Percentiles rank a stretch among this genome's conserved stretches.
Evolutionary conservation across 805 yeast genomes (phyloP).

Genomic region (Pichia membranifaciens): DNA sequence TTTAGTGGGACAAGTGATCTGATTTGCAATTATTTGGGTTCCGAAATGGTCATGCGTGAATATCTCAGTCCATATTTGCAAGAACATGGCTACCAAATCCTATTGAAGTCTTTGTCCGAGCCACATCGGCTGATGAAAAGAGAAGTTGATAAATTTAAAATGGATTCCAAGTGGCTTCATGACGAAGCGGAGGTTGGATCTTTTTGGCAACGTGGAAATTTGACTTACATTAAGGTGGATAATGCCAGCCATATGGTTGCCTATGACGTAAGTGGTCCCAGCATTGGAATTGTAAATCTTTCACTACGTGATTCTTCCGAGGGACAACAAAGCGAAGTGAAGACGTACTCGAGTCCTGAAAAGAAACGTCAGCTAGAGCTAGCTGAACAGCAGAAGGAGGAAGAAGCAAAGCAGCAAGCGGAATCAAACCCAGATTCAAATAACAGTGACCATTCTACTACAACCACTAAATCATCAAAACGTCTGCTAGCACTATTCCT

Average conservation of each 20-base stretch:
- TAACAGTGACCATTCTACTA: background rate
- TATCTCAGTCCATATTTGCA: conserved; percentile 28
- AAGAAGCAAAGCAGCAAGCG: background rate
- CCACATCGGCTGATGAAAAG: background rate
- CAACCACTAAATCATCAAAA: background rate
- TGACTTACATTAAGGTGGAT: conserved; percentile 68
- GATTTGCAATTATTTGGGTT: conserved; percentile 79
- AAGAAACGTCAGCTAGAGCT: background rate
- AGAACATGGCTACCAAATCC: background rate
- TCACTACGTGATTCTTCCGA: conserved; percentile 14
- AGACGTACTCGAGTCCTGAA: conserved; percentile 3
- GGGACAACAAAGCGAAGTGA: conserved; percentile 8
- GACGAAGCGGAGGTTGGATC: conserved; percentile 35
- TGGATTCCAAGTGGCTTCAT: conserved; percentile 38
- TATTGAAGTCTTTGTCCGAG: background rate
- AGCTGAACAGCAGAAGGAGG: background rate
- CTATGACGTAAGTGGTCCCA: conserved; percentile 62
- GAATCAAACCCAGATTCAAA: background rate
- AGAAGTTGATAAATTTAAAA: conserved; percentile 9
- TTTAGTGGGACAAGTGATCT: conserved; percentile 87
- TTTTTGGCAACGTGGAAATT: conserved; percentile 50
- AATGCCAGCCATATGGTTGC: conserved; percentile 95
- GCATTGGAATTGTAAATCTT: conserved; percentile 64
- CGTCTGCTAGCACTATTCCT: conserved; percentile 5
- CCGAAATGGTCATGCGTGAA: conserved; percentile 56